Base-by-base conservation (phyloP, 331 rosid genomes). In the Cucumis variabilis region DNA sequence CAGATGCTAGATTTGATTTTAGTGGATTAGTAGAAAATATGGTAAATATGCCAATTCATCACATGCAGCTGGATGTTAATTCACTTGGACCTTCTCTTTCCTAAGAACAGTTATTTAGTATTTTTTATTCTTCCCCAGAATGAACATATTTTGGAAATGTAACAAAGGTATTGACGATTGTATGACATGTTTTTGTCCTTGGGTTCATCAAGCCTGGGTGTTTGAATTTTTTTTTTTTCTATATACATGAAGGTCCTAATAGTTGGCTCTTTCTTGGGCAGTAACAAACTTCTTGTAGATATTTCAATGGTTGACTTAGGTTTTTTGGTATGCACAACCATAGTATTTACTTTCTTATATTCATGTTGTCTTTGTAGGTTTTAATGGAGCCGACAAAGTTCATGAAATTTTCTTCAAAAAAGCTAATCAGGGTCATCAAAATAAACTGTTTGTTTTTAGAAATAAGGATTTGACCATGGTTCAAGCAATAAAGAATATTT, bases 71-170 rank as follows among this genome's bases (percentile, higher is more conserved):
- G 88, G 94, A 92, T 75, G 78, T 89, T 87, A 93, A 92, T 87
- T 91, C 93, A 69, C 89, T 92, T 74, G 94, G 94, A 44, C 95
- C 96, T 70, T 95, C 92, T 66, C 95, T 93, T 90, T 92, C 98
- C 90, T 93, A 85, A 88, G 95, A 95, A 75, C 98, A 93, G 80
- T 89, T 95, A 74, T 95, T 93, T 82, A 92, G 90, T 85, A 92
- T 95, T 87, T 88, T 9, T 46, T 95, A 95, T 87, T 90, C 92
- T 86, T 92, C 96, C 53, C 95, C 98, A 71, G 96, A 95, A 86
- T 95, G 96, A 96, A 90, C 98, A 69, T 93, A 95, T 89, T 87
- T 95, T 65, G 95, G 91, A 69, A 89, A 78, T 92, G 90, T 88
- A 89, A 91, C 94, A 77, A 94, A 92, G 95, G 93, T 30, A 65